Conservation (phyloP, 139 green algal species). For the Chlorella sorokiniana region DNA sequence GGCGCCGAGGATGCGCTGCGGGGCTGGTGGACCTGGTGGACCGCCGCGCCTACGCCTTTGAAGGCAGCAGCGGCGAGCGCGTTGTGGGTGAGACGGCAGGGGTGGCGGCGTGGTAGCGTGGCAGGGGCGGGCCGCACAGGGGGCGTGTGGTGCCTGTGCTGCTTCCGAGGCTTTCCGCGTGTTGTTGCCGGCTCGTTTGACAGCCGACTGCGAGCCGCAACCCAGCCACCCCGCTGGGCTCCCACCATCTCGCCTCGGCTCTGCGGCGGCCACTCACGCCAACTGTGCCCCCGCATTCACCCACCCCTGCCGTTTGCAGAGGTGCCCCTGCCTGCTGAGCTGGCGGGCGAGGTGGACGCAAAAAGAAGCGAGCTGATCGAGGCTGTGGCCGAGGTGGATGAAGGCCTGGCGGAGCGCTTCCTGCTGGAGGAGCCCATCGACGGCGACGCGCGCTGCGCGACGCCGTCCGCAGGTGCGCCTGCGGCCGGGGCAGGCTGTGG, state of each 20-base stretch:
- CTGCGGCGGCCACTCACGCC: neutral
- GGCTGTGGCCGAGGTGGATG: constrained; percentile 83
- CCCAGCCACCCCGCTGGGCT: too few species aligned
- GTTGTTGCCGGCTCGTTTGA: too few species aligned
- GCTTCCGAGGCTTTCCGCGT: neutral
- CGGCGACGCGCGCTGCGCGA: constrained; percentile 66
- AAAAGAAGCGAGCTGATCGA: constrained; percentile 78
- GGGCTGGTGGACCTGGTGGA: constrained; percentile 91
- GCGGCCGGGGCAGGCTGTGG: neutral
- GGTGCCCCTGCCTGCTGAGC: constrained; percentile 72
- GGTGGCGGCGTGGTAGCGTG: neutral
- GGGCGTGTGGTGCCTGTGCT: too few species aligned
- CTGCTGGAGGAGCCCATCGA: constrained; percentile 81
- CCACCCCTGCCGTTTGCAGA: constrained; percentile 30
- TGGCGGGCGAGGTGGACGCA: constrained; percentile 65
- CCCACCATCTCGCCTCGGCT: neutral
- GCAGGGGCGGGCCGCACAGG: neutral
- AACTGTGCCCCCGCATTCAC: neutral
- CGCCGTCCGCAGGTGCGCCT: constrained; percentile 69
- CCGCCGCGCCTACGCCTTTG: constrained; percentile 60
- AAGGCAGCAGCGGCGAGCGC: constrained; percentile 77
- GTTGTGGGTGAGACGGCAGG: constrained; percentile 42
- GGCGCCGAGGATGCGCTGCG: constrained; percentile 88
- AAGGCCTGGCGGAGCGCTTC: constrained; percentile 91
- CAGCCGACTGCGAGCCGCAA: neutral